phyloP scores from a whole-genome alignment of 768 basidiomycete genomes.

The Tubosaeta sp. region DNA sequence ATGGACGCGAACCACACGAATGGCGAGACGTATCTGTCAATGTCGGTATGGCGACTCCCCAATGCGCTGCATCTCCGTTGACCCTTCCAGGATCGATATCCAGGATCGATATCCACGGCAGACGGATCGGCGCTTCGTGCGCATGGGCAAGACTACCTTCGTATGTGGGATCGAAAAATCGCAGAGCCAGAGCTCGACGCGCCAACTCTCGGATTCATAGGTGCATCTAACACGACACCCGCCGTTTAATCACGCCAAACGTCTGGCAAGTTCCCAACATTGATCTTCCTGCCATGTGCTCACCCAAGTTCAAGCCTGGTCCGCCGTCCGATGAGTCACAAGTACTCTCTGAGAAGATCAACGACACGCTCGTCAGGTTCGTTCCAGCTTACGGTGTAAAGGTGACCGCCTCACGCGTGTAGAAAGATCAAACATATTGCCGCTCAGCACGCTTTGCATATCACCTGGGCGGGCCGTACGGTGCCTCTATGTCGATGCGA shows the following conservation, averaged over 20 bases:
- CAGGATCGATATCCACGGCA: slow-evolving; percentile 93
- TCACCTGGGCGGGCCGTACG: slow-evolving; percentile 77
- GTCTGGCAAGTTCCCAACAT: slow-evolving; percentile 76
- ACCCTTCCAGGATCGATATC: slow-evolving; percentile 34
- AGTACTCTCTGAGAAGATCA: slow-evolving; percentile 77
- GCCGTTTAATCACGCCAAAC: background rate
- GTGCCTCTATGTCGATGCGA: slow-evolving; percentile 93
- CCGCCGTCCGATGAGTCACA: slow-evolving; percentile 95
- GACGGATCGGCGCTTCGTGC: slow-evolving; percentile 88
- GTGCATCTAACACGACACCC: slow-evolving; percentile 42
- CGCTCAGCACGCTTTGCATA: slow-evolving; percentile 72
- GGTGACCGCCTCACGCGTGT: background rate
- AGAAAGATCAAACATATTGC: slow-evolving; percentile 59
- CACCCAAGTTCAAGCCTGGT: slow-evolving; percentile 91
- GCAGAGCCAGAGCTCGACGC: slow-evolving; percentile 81
- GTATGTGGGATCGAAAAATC: slow-evolving; percentile 94
- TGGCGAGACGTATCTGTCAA: slow-evolving; percentile 80
- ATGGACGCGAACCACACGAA: slow-evolving; percentile 64
- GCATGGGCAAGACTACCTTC: slow-evolving; percentile 89
- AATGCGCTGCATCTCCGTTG: background rate
- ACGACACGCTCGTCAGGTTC: slow-evolving; percentile 72
- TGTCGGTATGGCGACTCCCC: slow-evolving; percentile 59
- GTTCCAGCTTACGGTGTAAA: slow-evolving; percentile 16
- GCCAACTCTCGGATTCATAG: slow-evolving; percentile 76
- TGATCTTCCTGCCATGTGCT: slow-evolving; percentile 90